Evolutionary conservation across 108 stramenopile genomes (phyloP), one percentile per base, ranked within the genome.

Genomic region (Cyclostephanos tholiformis): DNA sequence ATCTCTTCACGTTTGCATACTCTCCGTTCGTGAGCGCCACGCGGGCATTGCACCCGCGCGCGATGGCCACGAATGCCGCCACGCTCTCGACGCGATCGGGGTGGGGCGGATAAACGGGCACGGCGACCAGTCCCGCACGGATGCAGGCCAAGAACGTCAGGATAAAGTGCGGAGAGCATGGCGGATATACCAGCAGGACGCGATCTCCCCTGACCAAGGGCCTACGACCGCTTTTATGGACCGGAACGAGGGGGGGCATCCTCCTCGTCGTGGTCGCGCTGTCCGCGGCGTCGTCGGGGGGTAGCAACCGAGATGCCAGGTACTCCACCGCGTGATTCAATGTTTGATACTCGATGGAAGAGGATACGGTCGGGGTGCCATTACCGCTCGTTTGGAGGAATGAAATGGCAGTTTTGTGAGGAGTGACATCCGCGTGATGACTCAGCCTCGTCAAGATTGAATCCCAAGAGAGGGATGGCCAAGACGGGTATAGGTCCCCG

Each of bases 101-200:
- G 67, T 97, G 89, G 12, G 98, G 98, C n/a, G 98, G 98, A 76
- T 97, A 99, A 44, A 96, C 95, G 13, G 97, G 97, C 2, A 98
- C 97, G 0, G 96, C 96, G 19, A 97, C 86, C 27, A 96, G 59
- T 23, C 93, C 91, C 9, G 89, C 88, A 51, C 95, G 92, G 61
- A 99, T 82, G 79, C 98, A 98, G 5, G 98, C 98, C 23, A 99
- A 66, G 74, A 99, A 99, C 6, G 96, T 88, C 14, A 97, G 71
- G 49, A 97, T 92, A 67, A 98, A 99, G 35, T 98, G 92, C 25
- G 98, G 87, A 6, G 97, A 97, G 57, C 81, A 82, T 8, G 98
- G 98, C 23, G 96, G 92, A 73, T 98, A 99, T 23, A 98, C 98
- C 44, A 99, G 82, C 13, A 99, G 69, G 4, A 91, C 88, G 19